phyloP scores from a whole-genome alignment of 108 stramenopile genomes.

The Cafeteria roenbergensis region DNA sequence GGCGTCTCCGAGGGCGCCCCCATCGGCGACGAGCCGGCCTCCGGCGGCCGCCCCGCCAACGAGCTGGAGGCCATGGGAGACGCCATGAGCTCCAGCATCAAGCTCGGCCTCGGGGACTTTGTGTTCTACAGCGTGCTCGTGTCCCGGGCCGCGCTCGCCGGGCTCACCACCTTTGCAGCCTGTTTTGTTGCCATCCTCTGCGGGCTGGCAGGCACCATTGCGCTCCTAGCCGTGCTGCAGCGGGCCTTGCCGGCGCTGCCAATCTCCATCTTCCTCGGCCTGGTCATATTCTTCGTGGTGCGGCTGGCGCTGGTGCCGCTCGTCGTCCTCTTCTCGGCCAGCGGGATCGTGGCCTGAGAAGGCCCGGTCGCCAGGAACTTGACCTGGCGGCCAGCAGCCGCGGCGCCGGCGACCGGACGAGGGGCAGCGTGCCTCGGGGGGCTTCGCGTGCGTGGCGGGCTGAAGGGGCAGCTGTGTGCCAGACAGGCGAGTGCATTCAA shows the following conservation, averaged over 20 bases:
- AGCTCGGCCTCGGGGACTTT: slow-evolving; percentile 68
- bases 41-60: not conserved
- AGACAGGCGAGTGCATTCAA: too few species aligned
- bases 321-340: slow-evolving; percentile 44
- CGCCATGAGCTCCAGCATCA: slow-evolving; percentile 32
- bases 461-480: too few species aligned
- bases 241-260: slow-evolving; percentile 79
- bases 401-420: too few species aligned
- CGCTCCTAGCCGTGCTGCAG: slow-evolving; percentile 64
- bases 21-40: not conserved
- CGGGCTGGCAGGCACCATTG: slow-evolving; percentile 67
- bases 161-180: slow-evolving; percentile 72
- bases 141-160: slow-evolving; percentile 68
- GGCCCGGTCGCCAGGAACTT: too few species aligned
- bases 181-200: slow-evolving; percentile 65
- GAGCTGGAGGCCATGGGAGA: not conserved
- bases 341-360: too few species aligned
- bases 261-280: slow-evolving; percentile 68
- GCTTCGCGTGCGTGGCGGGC: too few species aligned
- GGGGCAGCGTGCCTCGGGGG: too few species aligned
- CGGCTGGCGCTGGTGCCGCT: slow-evolving; percentile 53
- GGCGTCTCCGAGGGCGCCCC: not conserved
- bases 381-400: too few species aligned
- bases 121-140: slow-evolving; percentile 87
- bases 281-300: slow-evolving; percentile 58